Conservation (phyloP, 768 basidiomycete species). For the Favolaschia claudopus region DNA sequence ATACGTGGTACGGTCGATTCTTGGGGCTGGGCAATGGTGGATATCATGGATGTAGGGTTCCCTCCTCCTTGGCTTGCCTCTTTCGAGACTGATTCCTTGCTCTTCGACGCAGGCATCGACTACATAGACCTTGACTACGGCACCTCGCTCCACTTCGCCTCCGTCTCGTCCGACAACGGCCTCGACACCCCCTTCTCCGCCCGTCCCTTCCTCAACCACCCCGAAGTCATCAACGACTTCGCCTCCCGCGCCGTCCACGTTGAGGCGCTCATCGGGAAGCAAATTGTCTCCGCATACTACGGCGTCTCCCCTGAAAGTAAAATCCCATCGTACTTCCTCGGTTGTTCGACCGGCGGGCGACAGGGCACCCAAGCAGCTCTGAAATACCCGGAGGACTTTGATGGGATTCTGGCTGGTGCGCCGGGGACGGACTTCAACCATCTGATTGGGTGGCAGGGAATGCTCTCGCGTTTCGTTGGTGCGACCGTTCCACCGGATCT, state of each 20-base stretch:
- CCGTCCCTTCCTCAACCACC: constrained; percentile 23
- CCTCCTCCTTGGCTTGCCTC: background rate
- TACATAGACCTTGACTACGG: constrained; percentile 4
- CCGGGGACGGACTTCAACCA: constrained; percentile 26
- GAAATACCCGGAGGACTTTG: constrained; percentile 21
- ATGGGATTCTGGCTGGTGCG: constrained; percentile 34
- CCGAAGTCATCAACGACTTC: constrained; percentile 33
- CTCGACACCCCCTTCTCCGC: constrained; percentile 24
- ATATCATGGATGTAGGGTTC: constrained; percentile 1
- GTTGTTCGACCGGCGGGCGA: constrained; percentile 33
- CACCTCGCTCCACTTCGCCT: constrained; percentile 20
- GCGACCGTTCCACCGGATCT: constrained; percentile 6
- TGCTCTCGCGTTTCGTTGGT: constrained; percentile 4
- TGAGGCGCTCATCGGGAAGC: constrained; percentile 29
- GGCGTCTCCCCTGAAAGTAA: constrained; percentile 17
- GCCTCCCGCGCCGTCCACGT: constrained; percentile 16
- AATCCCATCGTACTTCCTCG: constrained; percentile 34
- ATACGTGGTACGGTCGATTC: background rate
- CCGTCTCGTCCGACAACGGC: constrained; percentile 29
- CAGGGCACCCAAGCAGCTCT: constrained; percentile 22
- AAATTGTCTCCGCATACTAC: constrained; percentile 30
- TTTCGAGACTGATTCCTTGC: background rate
- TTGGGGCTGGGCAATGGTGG: constrained; percentile 4
- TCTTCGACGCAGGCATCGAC: background rate
- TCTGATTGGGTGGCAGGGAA: background rate